Base-by-base conservation (phyloP, 2,329 filamentous ascomycete genomes). In the Botrytis porri region DNA sequence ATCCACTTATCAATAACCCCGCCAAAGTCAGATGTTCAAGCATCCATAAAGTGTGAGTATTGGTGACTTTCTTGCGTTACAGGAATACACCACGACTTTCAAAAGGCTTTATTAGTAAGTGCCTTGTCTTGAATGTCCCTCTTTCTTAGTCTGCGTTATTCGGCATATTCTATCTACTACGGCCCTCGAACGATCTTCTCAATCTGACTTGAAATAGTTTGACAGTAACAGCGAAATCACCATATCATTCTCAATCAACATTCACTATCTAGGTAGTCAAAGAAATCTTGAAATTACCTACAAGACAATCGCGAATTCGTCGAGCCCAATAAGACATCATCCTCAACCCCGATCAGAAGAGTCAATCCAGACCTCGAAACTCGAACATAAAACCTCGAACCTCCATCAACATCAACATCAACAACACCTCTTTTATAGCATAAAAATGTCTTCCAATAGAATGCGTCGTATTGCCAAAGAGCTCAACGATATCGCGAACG, bases 401-500 rank as follows among this genome's bases (percentile, higher is more conserved):
- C 10, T 37, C 20, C 39, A 25, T 61, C n/a, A 62, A 48, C 37
- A 25, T 62, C 67, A 54, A 16, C 51, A 32, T 29, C 10, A 39
- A 25, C 35, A 41, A 9, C n/a, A 29, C 2, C 64, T 12, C 7
- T 18, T 29, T 57, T 57, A 29, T n/a, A 8, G n/a, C 51, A 45
- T 37, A 25, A 76, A 48, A 29, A 80, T 80, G 79, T 74, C 79
- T 70, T 80, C 79, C 54, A 81, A 81, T 73, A 76, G 80, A 54
- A 62, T 78, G 29, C 80, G 89, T 69, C 87, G 90, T 69, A 87
- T 96, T 70, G 84, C 88, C 76, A 95, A 95, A 83, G 93, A 96
- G 86, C 86, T 96, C 72, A 84, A 84, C 75, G 93, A 95, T 80
- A 93, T 96, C 77, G 83, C 89, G 67, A 85, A 86, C 74, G 96